phyloP scores from a whole-genome alignment of 169 alveolate genomes.

The Plasmodium berghei region DNA sequence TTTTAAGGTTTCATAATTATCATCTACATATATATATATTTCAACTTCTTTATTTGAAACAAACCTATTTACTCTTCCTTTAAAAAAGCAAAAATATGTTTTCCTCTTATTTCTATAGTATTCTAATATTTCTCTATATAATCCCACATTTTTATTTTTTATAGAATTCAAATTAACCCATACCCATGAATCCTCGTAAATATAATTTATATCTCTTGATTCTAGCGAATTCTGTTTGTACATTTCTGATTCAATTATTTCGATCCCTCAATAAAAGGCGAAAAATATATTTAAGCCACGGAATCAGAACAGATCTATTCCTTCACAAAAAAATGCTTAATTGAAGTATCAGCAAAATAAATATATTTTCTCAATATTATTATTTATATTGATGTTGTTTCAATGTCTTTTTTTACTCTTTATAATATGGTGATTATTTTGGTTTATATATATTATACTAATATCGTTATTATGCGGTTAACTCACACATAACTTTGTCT shows the following conservation, averaged over 20 bases:
- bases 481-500: no score
- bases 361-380: no score
- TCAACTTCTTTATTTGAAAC: conserved; percentile 70
- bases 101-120: conserved; percentile 45
- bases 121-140: conserved; percentile 60
- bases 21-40: conserved; percentile 57
- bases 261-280: no score
- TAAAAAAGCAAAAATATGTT: conserved; percentile 56
- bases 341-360: no score
- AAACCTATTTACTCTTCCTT: conserved; percentile 64
- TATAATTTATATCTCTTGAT: conserved; percentile 53
- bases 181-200: conserved; percentile 72
- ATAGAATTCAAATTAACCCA: conserved; percentile 76
- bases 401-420: no score
- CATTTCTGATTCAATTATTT: conserved; percentile 25
- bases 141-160: conserved; percentile 52
- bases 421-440: no score
- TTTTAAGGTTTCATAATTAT: conserved; percentile 33
- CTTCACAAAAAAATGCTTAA: no score
- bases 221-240: conserved; percentile 68
- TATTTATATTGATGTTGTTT: no score
- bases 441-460: no score
- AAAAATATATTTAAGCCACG: no score
- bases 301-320: no score
- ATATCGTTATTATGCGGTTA: no score